phyloP scores from a whole-genome alignment of 2,329 filamentous ascomycete species.

The Fonsecaea pedrosoi region DNA sequence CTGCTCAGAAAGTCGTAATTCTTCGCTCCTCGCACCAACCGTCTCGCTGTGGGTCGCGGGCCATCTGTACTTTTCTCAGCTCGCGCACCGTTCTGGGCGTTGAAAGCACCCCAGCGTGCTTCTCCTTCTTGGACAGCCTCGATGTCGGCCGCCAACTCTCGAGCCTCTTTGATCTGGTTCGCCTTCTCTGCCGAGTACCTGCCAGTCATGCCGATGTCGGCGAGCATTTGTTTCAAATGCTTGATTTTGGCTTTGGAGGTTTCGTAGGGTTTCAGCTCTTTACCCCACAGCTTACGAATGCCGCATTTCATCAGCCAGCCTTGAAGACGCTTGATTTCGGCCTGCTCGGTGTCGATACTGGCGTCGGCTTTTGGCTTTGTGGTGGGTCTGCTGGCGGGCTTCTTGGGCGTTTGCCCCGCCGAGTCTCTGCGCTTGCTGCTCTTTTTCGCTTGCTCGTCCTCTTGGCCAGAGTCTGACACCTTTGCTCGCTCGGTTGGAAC shows the following conservation, averaged over 20 bases:
- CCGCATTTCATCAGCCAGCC: slow-evolving; percentile 87
- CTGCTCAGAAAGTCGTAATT: slow-evolving; percentile 68
- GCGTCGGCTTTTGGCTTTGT: slow-evolving; percentile 53
- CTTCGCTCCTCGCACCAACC: slow-evolving; percentile 52
- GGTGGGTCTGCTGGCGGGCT: slow-evolving; percentile 39
- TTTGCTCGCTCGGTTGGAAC: slow-evolving; percentile 34
- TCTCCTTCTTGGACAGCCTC: slow-evolving; percentile 85
- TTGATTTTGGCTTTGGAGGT: slow-evolving; percentile 79
- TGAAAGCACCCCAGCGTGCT: slow-evolving; percentile 71
- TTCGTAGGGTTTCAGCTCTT: slow-evolving; percentile 78
- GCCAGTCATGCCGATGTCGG: slow-evolving; percentile 84
- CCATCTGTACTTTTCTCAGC: slow-evolving; percentile 41
- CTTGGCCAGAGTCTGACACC: slow-evolving; percentile 31
- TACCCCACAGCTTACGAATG: slow-evolving; percentile 87
- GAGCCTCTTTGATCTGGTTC: slow-evolving; percentile 81
- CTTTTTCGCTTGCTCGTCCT: slow-evolving; percentile 50
- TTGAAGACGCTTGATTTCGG: slow-evolving; percentile 87
- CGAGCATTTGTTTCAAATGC: slow-evolving; percentile 79
- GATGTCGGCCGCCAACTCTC: slow-evolving; percentile 83
- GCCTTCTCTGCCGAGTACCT: slow-evolving; percentile 86
- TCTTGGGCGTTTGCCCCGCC: slow-evolving; percentile 43
- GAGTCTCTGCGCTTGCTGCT: slow-evolving; percentile 52
- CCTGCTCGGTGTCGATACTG: slow-evolving; percentile 68
- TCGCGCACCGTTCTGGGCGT: slow-evolving; percentile 50
- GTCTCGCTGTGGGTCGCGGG: slow-evolving; percentile 48